Conservation (phyloP, 2,329 filamentous ascomycete species). For the Colletotrichum lentis region DNA sequence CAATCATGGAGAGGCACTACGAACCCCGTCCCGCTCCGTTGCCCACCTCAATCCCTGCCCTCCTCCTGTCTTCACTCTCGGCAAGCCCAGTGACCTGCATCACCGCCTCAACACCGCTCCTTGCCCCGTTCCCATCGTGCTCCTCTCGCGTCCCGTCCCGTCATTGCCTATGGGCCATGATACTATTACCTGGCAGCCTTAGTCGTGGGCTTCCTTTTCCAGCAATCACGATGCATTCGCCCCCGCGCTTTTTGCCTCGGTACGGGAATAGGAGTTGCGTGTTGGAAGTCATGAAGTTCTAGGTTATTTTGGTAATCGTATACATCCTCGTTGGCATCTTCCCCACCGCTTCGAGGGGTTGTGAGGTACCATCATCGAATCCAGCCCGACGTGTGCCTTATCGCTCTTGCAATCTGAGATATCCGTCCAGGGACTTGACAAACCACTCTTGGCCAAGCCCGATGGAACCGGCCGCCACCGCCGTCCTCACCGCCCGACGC, state of each 20-base stretch:
- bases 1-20: slow-evolving; percentile 26
- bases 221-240: slow-evolving; percentile 24
- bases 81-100: slow-evolving; percentile 37
- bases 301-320: slow-evolving; percentile 35
- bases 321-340: slow-evolving; percentile 13
- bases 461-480: slow-evolving; percentile 33
- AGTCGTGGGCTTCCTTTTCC: slow-evolving; percentile 13
- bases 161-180: slow-evolving; percentile 18
- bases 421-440: slow-evolving; percentile 19
- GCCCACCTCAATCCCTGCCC: slow-evolving; percentile 21
- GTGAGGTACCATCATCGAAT: slow-evolving; percentile 6
- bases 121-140: slow-evolving; percentile 21
- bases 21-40: slow-evolving; percentile 24
- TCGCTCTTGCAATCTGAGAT: slow-evolving; percentile 27
- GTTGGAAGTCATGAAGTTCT: slow-evolving; percentile 32
- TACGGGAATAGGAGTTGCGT: slow-evolving; percentile 25
- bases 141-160: slow-evolving; percentile 33
- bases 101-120: slow-evolving; percentile 38
- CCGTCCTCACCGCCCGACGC: slow-evolving; percentile 36
- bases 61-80: slow-evolving; percentile 33
- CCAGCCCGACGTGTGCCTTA: slow-evolving; percentile 31
- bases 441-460: slow-evolving; percentile 33
- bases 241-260: slow-evolving; percentile 8
- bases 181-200: slow-evolving; percentile 13
- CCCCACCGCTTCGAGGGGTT: slow-evolving; percentile 29